Evolutionary conservation across 306 rosid species (phyloP), one percentile per base, ranked within the genome.

Genomic region (Biancaea sappan): DNA sequence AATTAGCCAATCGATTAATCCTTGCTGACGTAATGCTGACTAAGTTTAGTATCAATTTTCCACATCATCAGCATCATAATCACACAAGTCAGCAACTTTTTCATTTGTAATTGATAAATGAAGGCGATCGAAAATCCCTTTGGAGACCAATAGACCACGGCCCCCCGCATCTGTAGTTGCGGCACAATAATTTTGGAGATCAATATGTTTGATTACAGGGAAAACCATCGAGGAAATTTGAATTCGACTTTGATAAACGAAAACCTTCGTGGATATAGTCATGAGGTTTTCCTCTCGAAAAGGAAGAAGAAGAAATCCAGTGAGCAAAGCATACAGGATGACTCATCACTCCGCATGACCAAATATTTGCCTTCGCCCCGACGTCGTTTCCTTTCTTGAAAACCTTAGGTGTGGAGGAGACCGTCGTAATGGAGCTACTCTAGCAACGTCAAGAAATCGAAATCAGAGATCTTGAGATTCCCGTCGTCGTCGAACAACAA

Each of bases 261-360:
- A 83, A 13, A 92, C 75, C 68, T 88, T 92, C 19, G 78, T 72
- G 44, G 88, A 92, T 96, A 89, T 81, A 15, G 26, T 77, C 88
- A 88, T 84, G 2, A 92, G 43, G 32, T 89, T 88, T 81, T 89
- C 97, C 3, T 89, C 81, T 37, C 71, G 93, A 64, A 92, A 92
- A 0, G 97, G 97, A 38, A 92, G n/a, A n/a, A n/a, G n/a, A n/a
- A n/a, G 90, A 43, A 83, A 92, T 3, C 97, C 97, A 0, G 97
- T 91, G 3, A 92, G 88, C 8, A 92, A 60, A 0, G 86, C 92
- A 22, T 76, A 92, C 0, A 92, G 76, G 15, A 92, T n/a, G n/a
- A n/a, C n/a, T n/a, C n/a, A n/a, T 69, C 11, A 92, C 91, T 2
- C 96, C 97, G 37, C 97, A 92, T 1, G 97, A 92, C 97, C 97